These are phyloP conservation scores for Platanthera zijinensis DNA, from an alignment of 106 monocot genomes.

Conservation along the genomic window DNA sequence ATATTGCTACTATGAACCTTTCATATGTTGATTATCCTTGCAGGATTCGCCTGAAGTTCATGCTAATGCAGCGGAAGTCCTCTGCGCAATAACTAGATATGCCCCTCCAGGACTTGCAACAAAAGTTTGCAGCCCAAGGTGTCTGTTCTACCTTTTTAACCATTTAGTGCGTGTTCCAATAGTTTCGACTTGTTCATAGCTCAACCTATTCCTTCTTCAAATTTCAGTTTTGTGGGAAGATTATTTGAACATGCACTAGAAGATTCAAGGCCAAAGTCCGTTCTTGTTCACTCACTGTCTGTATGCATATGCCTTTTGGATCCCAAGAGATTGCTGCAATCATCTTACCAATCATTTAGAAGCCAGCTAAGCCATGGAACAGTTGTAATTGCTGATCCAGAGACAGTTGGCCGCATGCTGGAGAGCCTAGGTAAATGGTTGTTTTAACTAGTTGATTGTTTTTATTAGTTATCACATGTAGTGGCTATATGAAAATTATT, in stretches of 20 bases:
- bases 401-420: constrained; percentile 72
- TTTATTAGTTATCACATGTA: neutral
- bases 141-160: neutral
- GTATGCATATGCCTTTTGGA: constrained; percentile 86
- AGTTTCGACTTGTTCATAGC: neutral
- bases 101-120: constrained; percentile 75
- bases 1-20: neutral
- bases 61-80: constrained; percentile 80
- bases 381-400: constrained; percentile 54
- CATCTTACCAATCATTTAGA: constrained; percentile 61
- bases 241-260: constrained; percentile 72
- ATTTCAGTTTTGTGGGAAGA: constrained; percentile 77
- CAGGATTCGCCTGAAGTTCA: constrained; percentile 89
- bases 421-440: constrained; percentile 47
- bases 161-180: neutral
- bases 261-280: constrained; percentile 73
- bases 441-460: neutral
- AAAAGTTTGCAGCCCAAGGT: constrained; percentile 83
- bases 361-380: constrained; percentile 69
- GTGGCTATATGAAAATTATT: neutral
- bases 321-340: constrained; percentile 59
- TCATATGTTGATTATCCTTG: neutral
- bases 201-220: neutral
- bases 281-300: constrained; percentile 73
- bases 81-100: constrained; percentile 78